These are phyloP conservation scores for Pseudogymnoascus sp. DNA, from an alignment of 2,329 filamentous ascomycete genomes.

Conservation along the genomic window DNA sequence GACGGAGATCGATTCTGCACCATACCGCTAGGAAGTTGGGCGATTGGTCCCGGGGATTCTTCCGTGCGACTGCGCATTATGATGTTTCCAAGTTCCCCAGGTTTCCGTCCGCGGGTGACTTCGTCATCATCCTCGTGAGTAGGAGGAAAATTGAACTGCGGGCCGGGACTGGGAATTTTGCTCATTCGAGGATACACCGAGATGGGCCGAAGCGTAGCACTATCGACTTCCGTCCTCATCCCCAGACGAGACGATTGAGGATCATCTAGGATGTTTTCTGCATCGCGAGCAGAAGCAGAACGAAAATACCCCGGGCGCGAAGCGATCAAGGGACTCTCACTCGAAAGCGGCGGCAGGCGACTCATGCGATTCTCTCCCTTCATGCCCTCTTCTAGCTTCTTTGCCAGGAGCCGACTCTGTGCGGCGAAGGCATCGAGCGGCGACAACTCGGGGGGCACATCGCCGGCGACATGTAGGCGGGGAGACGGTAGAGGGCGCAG, in stretches of 20 bases:
- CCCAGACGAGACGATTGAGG: conserved; percentile 36
- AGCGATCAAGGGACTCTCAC: conserved; percentile 72
- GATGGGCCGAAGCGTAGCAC: conserved; percentile 47
- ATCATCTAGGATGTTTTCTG: conserved; percentile 35
- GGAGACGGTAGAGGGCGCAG: conserved; percentile 43
- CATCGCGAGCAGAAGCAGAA: conserved; percentile 57
- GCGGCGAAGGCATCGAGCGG: conserved; percentile 92
- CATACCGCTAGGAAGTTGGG: conserved; percentile 20
- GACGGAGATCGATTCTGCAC: conserved; percentile 15
- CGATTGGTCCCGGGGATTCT: conserved; percentile 47
- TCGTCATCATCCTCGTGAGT: background rate
- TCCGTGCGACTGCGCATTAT: conserved; percentile 35
- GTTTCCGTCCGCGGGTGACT: background rate
- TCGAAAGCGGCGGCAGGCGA: conserved; percentile 72
- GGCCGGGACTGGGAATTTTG: conserved; percentile 33
- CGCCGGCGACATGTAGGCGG: conserved; percentile 66
- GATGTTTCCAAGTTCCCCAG: background rate
- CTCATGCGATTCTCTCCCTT: conserved; percentile 72
- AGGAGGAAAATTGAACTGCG: background rate
- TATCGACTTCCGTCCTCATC: conserved; percentile 46
- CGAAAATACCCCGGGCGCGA: conserved; percentile 75
- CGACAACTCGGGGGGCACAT: conserved; percentile 81
- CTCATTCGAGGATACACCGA: conserved; percentile 73
- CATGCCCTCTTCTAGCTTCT: conserved; percentile 72
- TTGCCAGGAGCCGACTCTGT: conserved; percentile 80